Conservation (phyloP, 345 rosid species). For the Eucalyptus pauciflora region DNA sequence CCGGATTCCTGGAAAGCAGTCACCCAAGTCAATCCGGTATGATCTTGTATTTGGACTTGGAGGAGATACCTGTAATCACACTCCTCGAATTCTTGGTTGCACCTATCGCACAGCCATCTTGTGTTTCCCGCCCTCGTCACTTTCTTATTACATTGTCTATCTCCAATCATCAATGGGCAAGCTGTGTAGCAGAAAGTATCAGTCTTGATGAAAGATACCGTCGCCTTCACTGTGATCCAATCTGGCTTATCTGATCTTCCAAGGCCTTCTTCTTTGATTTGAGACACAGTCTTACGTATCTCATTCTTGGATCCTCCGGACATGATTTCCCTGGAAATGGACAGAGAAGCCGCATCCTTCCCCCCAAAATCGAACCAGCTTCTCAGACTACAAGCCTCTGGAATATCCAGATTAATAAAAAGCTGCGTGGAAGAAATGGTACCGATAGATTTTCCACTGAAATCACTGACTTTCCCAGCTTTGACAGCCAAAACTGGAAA, state of each 20-base stretch:
- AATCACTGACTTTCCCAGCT: conserved; percentile 82
- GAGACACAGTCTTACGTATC: conserved; percentile 53
- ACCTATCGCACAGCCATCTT: conserved; percentile 77
- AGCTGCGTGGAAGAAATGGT: conserved; percentile 80
- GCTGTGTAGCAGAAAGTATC: conserved; percentile 85
- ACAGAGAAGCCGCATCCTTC: conserved; percentile 34
- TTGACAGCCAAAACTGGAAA: conserved; percentile 76
- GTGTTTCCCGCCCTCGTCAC: conserved; percentile 42
- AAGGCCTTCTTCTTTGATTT: conserved; percentile 85
- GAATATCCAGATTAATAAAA: conserved; percentile 70
- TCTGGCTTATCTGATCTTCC: conserved; percentile 90
- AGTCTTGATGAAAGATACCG: conserved; percentile 57
- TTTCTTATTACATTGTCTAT: conserved; percentile 77
- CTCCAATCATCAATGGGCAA: conserved; percentile 84
- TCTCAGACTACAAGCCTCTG: conserved; percentile 50
- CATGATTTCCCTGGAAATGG: conserved; percentile 65
- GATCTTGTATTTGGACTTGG: conserved; percentile 87
- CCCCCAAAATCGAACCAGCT: conserved; percentile 82
- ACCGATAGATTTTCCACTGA: conserved; percentile 77
- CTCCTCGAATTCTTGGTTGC: conserved; percentile 79
- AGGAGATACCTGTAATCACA: conserved; percentile 88
- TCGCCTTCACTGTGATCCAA: conserved; percentile 70
- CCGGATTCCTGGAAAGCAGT: conserved; percentile 87
- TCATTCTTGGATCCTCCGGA: conserved; percentile 50
- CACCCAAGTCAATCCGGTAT: conserved; percentile 71